phyloP scores from a whole-genome alignment of 352 stramenopile species.

The Phytophthora sp. region DNA sequence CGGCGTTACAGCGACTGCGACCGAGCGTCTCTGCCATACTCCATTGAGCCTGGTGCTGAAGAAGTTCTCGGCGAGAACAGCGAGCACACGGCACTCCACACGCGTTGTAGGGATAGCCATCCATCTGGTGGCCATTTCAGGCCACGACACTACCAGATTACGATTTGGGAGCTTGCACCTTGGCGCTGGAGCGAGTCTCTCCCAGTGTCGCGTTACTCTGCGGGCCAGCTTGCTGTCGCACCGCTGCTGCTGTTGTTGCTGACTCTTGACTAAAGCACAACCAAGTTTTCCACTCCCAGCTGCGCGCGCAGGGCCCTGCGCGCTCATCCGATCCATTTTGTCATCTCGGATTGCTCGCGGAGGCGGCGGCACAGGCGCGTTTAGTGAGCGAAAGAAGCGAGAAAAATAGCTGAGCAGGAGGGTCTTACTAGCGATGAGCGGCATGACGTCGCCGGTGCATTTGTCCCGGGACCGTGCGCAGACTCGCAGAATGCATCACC shows the following conservation, averaged over 20 bases:
- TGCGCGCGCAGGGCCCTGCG: not conserved
- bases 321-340: constrained; percentile 7
- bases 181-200: constrained; percentile 8
- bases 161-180: too few relatives aligned
- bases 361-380: not conserved
- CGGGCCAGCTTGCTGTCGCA: not conserved
- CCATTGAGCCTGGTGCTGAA: too few relatives aligned
- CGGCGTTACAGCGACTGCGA: too few relatives aligned
- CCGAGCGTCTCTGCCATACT: constrained; percentile 3
- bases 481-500: constrained; percentile 62
- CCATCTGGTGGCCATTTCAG: constrained; percentile 18
- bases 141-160: not conserved
- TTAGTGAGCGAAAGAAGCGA: not conserved
- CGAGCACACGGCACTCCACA: not conserved
- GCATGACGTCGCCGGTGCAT: constrained; percentile 44
- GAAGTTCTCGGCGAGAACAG: constrained; percentile 4
- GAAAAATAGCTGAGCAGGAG: not conserved
- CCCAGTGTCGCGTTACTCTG: constrained; percentile 10
- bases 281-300: not conserved
- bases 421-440: not conserved
- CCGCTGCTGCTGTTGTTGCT: not conserved
- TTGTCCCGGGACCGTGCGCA: constrained; percentile 58
- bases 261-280: not conserved
- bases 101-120: constrained; percentile 5
- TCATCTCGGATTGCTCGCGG: not conserved